These are phyloP conservation scores for Anethum foeniculum DNA, from an alignment of 140 eudicot genomes.

Conservation along the genomic window DNA sequence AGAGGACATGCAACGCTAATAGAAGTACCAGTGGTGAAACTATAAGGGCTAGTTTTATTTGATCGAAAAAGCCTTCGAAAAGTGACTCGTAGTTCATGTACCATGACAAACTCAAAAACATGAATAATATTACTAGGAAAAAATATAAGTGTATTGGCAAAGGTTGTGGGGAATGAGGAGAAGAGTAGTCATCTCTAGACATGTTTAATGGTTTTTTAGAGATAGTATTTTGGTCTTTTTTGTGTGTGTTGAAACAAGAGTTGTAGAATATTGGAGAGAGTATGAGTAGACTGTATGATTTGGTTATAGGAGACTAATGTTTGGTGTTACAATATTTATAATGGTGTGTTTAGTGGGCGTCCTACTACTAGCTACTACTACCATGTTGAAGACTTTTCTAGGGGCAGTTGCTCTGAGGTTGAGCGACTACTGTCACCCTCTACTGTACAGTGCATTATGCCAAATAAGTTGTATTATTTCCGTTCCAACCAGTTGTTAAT, in stretches of 20 bases:
- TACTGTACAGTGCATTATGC: no score
- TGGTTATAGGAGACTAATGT: background rate
- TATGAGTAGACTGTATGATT: background rate
- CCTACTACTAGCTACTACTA: background rate
- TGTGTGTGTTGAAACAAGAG: background rate
- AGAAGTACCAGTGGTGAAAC: slow-evolving; percentile 62
- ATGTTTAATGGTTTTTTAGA: background rate
- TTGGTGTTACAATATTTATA: background rate
- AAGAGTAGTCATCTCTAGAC: slow-evolving; percentile 4
- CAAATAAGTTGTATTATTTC: no score
- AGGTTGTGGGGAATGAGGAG: slow-evolving; percentile 37
- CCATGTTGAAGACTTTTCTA: background rate
- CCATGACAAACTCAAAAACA: slow-evolving; percentile 73
- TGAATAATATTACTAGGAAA: slow-evolving; percentile 55
- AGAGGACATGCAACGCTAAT: slow-evolving; percentile 49
- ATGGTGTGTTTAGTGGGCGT: background rate
- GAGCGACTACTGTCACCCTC: background rate
- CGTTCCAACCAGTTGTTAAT: no score
- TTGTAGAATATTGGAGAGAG: background rate
- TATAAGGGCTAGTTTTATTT: slow-evolving; percentile 60
- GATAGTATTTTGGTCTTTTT: background rate
- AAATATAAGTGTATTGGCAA: slow-evolving; percentile 58
- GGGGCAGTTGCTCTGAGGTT: background rate
- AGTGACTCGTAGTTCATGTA: slow-evolving; percentile 66
- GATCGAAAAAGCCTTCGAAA: slow-evolving; percentile 66